Base-by-base conservation (phyloP, 139 green algal genomes). In the Desmodesmus armatus region DNA sequence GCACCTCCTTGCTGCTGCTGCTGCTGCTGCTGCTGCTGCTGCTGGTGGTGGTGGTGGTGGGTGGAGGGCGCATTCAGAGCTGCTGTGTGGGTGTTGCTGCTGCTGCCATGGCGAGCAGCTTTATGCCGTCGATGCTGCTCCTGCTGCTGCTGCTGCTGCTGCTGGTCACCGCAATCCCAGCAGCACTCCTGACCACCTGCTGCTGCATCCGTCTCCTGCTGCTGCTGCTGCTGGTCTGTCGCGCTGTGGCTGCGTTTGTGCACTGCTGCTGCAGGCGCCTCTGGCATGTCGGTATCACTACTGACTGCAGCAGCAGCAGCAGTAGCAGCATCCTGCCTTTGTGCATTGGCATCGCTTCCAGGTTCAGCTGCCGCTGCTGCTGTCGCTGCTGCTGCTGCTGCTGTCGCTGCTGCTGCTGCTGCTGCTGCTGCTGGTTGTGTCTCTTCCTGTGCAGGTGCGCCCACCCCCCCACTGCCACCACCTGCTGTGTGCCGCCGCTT, bases 161-260 rank as follows among this genome's bases (percentile, higher is more conserved):
- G 69, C 40, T n/a, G n/a, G n/a, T n/a, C n/a, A n/a, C n/a, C n/a
- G n/a, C n/a, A n/a, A n/a, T n/a, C n/a, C n/a, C n/a, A n/a, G 21
- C 53, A 65, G 19, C 21, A n/a, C 53, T 23, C 19, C 53, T 65
- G 53, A 23, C 53, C 53, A 19, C n/a, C n/a, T n/a, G n/a, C n/a
- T n/a, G n/a, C n/a, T n/a, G 51, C 51, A 43, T n/a, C 35, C 67
- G 31, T 31, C 37, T 75, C 41, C 73, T 65, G 43, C 73, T 80
- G 73, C 73, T 80, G 72, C 72, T 80, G 73, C 73, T 80, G 73
- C 19, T 65, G 5, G 25, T 21, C 53, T 41, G 29, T n/a, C 47
- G 47, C 13, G 13, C 47, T 21, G 47, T 55, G 47, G 9, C 7
- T 55, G 47, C 47, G 7, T 7, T 21, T 13, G 9, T 55, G 47